phyloP scores from a whole-genome alignment of 768 basidiomycete genomes.

The Kwoniella mangroviensis region DNA sequence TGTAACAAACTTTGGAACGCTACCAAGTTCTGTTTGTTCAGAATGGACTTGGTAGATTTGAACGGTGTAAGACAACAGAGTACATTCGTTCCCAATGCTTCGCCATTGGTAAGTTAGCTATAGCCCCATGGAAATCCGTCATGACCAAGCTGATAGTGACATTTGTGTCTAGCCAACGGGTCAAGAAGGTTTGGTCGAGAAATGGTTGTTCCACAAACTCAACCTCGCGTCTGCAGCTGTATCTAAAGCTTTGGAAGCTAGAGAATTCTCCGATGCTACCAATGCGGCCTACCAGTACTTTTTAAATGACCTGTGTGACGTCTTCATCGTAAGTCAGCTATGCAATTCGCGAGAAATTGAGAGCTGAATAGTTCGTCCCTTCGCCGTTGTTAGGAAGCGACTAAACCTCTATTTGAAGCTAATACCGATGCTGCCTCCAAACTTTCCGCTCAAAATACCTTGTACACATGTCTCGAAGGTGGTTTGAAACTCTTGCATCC shows the following conservation, averaged over 20 bases:
- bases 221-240: constrained; percentile 77
- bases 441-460: constrained; percentile 87
- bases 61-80: constrained; percentile 56
- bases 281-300: constrained; percentile 87
- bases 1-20: constrained; percentile 99
- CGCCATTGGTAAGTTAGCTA: constrained; percentile 65
- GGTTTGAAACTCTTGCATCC: constrained; percentile 91
- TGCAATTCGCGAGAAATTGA: not conserved
- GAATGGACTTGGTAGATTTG: constrained; percentile 68
- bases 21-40: constrained; percentile 98
- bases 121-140: not conserved
- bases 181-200: constrained; percentile 86
- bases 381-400: constrained; percentile 77
- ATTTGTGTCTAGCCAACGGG: constrained; percentile 71
- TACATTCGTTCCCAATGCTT: constrained; percentile 73
- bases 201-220: constrained; percentile 93
- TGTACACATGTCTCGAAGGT: constrained; percentile 91
- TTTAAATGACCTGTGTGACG: constrained; percentile 98
- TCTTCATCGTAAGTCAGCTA: constrained; percentile 78
- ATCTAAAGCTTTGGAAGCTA: constrained; percentile 72
- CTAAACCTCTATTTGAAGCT: constrained; percentile 95
- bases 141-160: constrained; percentile 1
- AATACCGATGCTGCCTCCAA: constrained; percentile 65
- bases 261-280: constrained; percentile 94
- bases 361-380: not conserved